phyloP scores from a whole-genome alignment of 768 basidiomycete species.

The Psilocybe cyanescens region DNA sequence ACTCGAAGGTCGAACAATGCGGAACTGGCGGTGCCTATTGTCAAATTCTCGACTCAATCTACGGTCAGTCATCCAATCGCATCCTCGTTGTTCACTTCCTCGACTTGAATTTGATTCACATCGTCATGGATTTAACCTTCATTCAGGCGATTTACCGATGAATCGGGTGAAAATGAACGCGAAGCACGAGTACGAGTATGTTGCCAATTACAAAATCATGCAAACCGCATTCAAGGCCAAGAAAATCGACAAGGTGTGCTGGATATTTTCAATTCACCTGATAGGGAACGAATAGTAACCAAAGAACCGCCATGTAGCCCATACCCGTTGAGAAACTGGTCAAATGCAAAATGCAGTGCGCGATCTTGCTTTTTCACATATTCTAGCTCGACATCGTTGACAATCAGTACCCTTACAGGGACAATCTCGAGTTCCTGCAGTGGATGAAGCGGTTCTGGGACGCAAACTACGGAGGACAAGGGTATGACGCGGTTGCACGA shows the following conservation, averaged over 20 bases:
- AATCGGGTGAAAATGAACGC: slow-evolving; percentile 93
- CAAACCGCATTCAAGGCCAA: slow-evolving; percentile 91
- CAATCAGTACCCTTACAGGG: slow-evolving; percentile 47
- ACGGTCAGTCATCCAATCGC: slow-evolving; percentile 56
- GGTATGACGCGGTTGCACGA: slow-evolving; percentile 84
- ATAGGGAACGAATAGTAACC: not conserved
- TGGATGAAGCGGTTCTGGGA: slow-evolving; percentile 99
- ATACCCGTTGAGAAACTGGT: slow-evolving; percentile 94
- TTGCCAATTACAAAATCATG: slow-evolving; percentile 95
- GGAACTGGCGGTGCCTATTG: slow-evolving; percentile 93
- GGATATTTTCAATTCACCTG: not conserved
- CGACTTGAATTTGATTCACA: slow-evolving; percentile 6
- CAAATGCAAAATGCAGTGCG: slow-evolving; percentile 99
- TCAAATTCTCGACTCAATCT: slow-evolving; percentile 95
- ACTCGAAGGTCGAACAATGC: slow-evolving; percentile 92
- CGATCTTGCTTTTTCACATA: slow-evolving; percentile 21
- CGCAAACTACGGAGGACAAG: slow-evolving; percentile 82
- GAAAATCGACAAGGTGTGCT: slow-evolving; percentile 87
- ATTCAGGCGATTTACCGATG: slow-evolving; percentile 88
- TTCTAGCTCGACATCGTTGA: not conserved
- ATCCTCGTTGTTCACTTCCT: slow-evolving; percentile 8
- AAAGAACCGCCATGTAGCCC: slow-evolving; percentile 55
- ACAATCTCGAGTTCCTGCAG: slow-evolving; percentile 98
- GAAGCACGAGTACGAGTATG: slow-evolving; percentile 93
- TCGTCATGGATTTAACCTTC: slow-evolving; percentile 12